Conservation (phyloP, 2,329 filamentous ascomycete genomes). For the Fusarium bulbicola region DNA sequence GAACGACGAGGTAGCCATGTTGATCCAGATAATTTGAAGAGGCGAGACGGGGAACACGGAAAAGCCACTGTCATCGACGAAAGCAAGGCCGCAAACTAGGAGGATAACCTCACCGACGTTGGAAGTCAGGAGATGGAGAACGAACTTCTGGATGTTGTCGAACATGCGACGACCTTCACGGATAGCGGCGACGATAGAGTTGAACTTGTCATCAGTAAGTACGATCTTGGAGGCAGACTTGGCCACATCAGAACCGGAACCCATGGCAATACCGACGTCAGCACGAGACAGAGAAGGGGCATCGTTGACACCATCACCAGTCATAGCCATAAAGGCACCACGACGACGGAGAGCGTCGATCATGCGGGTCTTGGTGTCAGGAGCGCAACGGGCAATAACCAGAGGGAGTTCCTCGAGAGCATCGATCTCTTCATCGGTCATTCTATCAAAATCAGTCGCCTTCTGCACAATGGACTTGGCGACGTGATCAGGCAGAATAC, state of each 20-base stretch:
- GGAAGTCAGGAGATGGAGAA: constrained; percentile 79
- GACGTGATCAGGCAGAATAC: constrained; percentile 67
- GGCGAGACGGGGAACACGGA: constrained; percentile 89
- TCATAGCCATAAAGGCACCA: constrained; percentile 83
- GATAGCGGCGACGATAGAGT: constrained; percentile 83
- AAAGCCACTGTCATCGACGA: constrained; percentile 75
- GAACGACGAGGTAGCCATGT: constrained; percentile 89
- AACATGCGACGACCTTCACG: constrained; percentile 86
- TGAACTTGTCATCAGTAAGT: constrained; percentile 88
- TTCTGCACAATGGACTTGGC: constrained; percentile 77
- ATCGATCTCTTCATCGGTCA: constrained; percentile 80
- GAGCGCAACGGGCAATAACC: constrained; percentile 85
- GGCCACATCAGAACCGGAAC: constrained; percentile 85
- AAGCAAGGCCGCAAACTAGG: constrained; percentile 81
- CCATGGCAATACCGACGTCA: constrained; percentile 91
- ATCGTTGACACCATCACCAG: constrained; percentile 88
- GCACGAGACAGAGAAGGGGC: constrained; percentile 81
- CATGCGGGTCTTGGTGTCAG: constrained; percentile 90
- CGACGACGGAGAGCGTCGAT: constrained; percentile 86
- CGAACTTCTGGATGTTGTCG: constrained; percentile 90
- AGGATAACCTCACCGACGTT: constrained; percentile 88
- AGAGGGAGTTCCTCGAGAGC: constrained; percentile 77
- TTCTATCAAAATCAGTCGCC: constrained; percentile 79
- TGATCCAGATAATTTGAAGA: constrained; percentile 91
- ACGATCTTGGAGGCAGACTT: constrained; percentile 86